Base-by-base conservation (phyloP, 2,329 filamentous ascomycete species). In the Xylariaceae sp. region DNA sequence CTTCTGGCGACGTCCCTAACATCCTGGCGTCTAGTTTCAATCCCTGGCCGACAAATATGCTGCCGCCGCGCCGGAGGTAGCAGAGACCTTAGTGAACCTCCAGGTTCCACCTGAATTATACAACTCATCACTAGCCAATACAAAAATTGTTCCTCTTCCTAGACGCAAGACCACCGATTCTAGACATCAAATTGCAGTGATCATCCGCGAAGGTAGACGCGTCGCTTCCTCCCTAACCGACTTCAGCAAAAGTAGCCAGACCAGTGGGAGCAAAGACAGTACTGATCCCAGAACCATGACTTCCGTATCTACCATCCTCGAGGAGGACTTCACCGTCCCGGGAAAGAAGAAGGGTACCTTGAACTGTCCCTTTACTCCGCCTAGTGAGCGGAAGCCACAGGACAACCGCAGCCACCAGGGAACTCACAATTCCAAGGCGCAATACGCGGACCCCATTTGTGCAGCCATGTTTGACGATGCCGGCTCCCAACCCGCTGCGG, bases 251-350 rank as follows among this genome's bases (percentile, higher is more conserved):
- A 80, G 75, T 47, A 80, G 73, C 59, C 74, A 68, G 55, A 81
- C 80, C 54, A 82, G 77, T 71, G 77, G 77, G 58, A 82, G 77
- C 70, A 77, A 77, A 70, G 76, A 77, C 61, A 77, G 77, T 8
- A 68, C 74, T 44, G 79, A 80, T 15, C 76, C 75, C 51, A 76
- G 76, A 39, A 75, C 75, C 55, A 74, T 75, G 70, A 85, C 85
- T 15, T 82, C 85, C 62, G 78, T 83, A 72, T 86, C 85, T 56
- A 86, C 83, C 53, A 80, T 84, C 44, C 77, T 96, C 70, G 92
- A 96, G 76, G 88, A 89, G 75, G 92, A 97, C 74, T 97, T 96
- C 69, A 97, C 92, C 15, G 88, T 92, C 39, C 80, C 87, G 71
- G 92, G 92, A 30, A 30, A 30, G 69, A 85, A 85, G 66, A 90